Conservation (phyloP, 305 asterid genomes). For the Withania somnifera region DNA sequence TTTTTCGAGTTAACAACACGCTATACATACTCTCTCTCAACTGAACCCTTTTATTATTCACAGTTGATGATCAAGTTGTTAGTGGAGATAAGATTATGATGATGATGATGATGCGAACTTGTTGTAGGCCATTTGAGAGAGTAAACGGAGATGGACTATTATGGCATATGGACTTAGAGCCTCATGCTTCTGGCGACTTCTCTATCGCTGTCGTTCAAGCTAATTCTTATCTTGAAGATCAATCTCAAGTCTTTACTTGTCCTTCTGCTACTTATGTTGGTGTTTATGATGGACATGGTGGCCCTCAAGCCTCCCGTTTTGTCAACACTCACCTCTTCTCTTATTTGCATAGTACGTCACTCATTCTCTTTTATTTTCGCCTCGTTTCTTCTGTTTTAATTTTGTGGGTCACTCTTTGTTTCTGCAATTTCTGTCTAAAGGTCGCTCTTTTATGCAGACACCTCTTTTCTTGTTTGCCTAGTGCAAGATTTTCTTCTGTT, state of each 20-base stretch:
- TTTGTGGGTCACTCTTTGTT: neutral
- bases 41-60: too few relatives aligned
- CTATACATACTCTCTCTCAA: too few relatives aligned
- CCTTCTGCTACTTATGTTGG: conserved; percentile 88
- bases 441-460: too few relatives aligned
- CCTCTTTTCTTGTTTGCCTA: too few relatives aligned
- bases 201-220: conserved; percentile 98
- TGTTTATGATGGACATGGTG: conserved; percentile 97
- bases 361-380: neutral
- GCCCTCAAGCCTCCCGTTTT: conserved; percentile 93
- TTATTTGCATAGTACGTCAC: conserved; percentile 49
- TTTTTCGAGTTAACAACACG: too few relatives aligned
- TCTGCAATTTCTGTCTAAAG: neutral
- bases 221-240: conserved; percentile 79
- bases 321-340: conserved; percentile 72
- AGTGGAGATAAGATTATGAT: conserved; percentile 16
- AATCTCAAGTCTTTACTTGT: conserved; percentile 75
- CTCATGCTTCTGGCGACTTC: conserved; percentile 76
- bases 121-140: conserved; percentile 44
- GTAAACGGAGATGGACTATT: conserved; percentile 56
- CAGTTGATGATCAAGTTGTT: too few relatives aligned
- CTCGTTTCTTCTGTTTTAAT: neutral
- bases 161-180: conserved; percentile 81
- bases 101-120: conserved; percentile 62
- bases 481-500: neutral